Percentiles rank a stretch among this genome's conserved stretches.
These are phyloP conservation scores for Aspergillus clavatus DNA, from an alignment of 2,329 filamentous ascomycete species.

Conservation along the genomic window DNA sequence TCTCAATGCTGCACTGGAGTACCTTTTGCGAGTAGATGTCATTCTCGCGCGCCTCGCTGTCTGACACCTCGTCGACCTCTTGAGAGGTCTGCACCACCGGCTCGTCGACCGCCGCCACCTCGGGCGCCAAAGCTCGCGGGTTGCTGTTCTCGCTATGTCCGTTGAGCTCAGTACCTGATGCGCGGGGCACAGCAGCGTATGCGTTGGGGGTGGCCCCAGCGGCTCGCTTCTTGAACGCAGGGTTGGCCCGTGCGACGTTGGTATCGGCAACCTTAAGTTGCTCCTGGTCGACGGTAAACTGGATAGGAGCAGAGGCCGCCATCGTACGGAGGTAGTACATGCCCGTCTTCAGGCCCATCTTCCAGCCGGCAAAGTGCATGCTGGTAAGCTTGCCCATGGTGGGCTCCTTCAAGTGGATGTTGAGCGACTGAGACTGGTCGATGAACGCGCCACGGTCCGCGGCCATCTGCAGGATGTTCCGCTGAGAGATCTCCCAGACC, in stretches of 20 bases:
- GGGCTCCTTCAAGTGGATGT: slow-evolving; percentile 99
- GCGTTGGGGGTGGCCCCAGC: slow-evolving; percentile 55
- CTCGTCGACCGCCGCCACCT: slow-evolving; percentile 55
- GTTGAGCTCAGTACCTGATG: slow-evolving; percentile 60
- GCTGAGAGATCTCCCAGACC: slow-evolving; percentile 98
- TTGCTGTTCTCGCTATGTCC: slow-evolving; percentile 43
- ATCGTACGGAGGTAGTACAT: slow-evolving; percentile 99
- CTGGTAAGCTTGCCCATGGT: slow-evolving; percentile 99
- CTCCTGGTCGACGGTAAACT: slow-evolving; percentile 98
- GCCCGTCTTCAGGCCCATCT: slow-evolving; percentile 97
- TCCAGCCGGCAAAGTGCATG: slow-evolving; percentile 99
- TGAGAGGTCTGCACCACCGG: slow-evolving; percentile 15
- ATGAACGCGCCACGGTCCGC: slow-evolving; percentile 98
- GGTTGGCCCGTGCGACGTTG: slow-evolving; percentile 61
- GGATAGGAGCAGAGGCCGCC: slow-evolving; percentile 92
- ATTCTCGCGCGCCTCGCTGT: slow-evolving; percentile 70
- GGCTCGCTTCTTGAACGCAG: slow-evolving; percentile 63
- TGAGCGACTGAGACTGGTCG: slow-evolving; percentile 97
- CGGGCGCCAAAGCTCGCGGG: slow-evolving; percentile 54
- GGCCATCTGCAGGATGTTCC: slow-evolving; percentile 93
- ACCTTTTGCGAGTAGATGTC: slow-evolving; percentile 96
- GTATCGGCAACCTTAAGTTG: slow-evolving; percentile 83
- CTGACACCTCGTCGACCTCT: slow-evolving; percentile 65
- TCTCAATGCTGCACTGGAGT: slow-evolving; percentile 93
- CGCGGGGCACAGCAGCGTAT: slow-evolving; percentile 59